Evolutionary conservation across 2,329 filamentous ascomycete species (phyloP), one percentile per base, ranked within the genome.

Genomic region (Rhynchosporium graminicola): DNA sequence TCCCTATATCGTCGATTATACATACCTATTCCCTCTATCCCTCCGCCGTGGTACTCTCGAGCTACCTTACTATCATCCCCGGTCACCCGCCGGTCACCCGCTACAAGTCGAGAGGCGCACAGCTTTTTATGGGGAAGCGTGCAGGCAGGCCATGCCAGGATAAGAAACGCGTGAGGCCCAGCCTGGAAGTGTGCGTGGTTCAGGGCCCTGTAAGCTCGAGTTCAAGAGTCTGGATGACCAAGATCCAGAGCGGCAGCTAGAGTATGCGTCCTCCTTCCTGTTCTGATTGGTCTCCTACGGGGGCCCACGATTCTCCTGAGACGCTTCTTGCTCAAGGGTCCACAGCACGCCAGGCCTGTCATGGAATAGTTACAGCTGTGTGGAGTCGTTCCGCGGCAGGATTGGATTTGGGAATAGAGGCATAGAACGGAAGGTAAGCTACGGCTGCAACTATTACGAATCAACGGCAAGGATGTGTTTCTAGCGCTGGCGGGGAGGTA

Each of bases 211-310:
- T 20, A 20, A 20, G 20, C 20, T 20, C 20, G 20, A 20, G 20
- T 20, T n/a, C 20, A 13, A 47, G 56, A 31, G 58, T 60, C 60
- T 65, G 60, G 62, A 63, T 66, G 65, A 68, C 67, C 67, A 67
- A 65, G 61, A 63, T 54, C 60, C 59, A 59, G 60, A 62, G 20
- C 29, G 63, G 52, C 61, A 46, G 51, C 54, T 57, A 63, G 61
- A 60, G 28, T 47, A 38, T 58, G 46, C 38, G 20, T 29, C 58
- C 15, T 15, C 48, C 12, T 3, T 3, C 29, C 55, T 13, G 5
- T 45, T 13, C 20, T 60, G 13, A 69, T 67, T 67, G 67, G 65
- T 28, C 38, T 33, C 46, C 26, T 28, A 26, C 13, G 15, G 29
- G 29, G 45, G 2, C 6, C 45, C 61, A 54, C 60, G 60, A 57